These are phyloP conservation scores for Acanthamoeba castellanii DNA, from an alignment of 208 protist species.

Conservation along the genomic window DNA sequence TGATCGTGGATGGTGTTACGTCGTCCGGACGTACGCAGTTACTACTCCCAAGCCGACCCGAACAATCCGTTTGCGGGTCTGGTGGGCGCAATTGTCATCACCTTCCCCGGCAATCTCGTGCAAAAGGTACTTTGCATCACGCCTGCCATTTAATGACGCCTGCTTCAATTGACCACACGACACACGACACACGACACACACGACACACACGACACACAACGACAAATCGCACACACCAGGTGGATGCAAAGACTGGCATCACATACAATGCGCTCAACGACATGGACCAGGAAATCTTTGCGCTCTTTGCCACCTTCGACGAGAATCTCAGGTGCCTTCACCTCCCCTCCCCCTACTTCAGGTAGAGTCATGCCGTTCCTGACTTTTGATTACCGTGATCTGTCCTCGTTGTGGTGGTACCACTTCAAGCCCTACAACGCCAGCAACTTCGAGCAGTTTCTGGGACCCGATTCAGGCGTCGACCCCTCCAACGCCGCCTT, in stretches of 20 bases:
- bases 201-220: too few relatives aligned
- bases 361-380: neutral
- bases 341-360: neutral
- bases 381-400: neutral
- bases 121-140: neutral
- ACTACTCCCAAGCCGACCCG: neutral
- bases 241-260: neutral
- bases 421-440: neutral
- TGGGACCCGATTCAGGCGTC: neutral
- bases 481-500: neutral
- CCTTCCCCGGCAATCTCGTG: neutral
- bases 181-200: neutral
- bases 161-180: neutral
- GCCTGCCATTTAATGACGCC: neutral
- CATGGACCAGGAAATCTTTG: slow-evolving; percentile 13
- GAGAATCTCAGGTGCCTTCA: neutral
- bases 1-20: too few relatives aligned
- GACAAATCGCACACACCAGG: neutral
- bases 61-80: neutral
- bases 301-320: neutral
- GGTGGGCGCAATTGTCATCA: neutral
- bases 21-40: neutral
- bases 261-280: neutral
- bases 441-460: neutral
- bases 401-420: neutral